Percentiles rank a stretch among this genome's conserved stretches.
Conservation (phyloP, 257 asterid species). For the Anisodus acutangulus region DNA sequence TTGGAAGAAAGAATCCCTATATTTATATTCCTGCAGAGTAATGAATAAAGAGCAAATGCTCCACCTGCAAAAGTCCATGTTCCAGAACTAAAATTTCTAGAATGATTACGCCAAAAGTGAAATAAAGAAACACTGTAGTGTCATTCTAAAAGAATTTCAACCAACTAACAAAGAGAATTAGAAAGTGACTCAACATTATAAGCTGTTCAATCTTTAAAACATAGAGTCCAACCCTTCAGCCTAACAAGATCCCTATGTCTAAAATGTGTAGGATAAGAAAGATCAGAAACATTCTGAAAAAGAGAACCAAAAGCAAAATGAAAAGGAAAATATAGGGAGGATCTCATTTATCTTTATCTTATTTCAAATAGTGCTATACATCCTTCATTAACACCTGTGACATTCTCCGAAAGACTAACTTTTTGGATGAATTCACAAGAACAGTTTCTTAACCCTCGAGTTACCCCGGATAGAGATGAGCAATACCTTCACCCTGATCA, state of each 20-base stretch:
- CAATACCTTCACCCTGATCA: conserved; percentile 58
- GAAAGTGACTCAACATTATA: neutral
- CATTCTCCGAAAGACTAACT: neutral
- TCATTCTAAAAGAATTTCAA: neutral
- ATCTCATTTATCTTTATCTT: neutral
- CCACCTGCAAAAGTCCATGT: conserved; percentile 48
- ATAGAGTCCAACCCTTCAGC: neutral
- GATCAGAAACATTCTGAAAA: neutral
- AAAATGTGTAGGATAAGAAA: neutral
- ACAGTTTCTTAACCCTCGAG: neutral
- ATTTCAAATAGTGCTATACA: neutral
- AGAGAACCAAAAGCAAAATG: neutral
- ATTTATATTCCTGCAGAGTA: conserved; percentile 61
- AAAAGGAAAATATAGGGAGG: neutral
- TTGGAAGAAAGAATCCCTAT: conserved; percentile 48
- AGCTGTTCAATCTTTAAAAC: neutral
- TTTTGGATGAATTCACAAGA: neutral
- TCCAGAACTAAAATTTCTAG: conserved; percentile 1
- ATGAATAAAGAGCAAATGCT: conserved; percentile 65
- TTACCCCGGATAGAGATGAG: neutral
- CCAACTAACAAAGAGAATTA: neutral
- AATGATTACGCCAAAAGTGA: neutral
- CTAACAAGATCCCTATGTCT: neutral
- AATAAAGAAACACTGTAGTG: neutral
- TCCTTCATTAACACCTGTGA: neutral